phyloP scores from a whole-genome alignment of 495 filamentous ascomycete species.

The Penicillium angulare region DNA sequence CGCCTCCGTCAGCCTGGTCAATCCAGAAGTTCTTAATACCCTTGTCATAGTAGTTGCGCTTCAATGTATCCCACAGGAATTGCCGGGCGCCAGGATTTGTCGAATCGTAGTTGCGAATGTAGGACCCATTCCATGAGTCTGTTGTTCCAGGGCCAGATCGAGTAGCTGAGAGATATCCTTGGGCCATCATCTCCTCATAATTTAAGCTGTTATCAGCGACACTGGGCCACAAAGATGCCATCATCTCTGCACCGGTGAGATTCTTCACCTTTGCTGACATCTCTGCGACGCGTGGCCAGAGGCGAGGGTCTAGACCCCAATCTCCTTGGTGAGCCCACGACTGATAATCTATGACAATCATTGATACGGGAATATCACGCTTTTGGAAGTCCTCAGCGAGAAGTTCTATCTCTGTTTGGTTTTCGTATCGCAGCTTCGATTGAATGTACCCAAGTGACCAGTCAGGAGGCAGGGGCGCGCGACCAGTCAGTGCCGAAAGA shows the following conservation, averaged over 20 bases:
- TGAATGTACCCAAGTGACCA: constrained; percentile 33
- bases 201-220: constrained; percentile 29
- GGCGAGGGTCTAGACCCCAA: constrained; percentile 27
- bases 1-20: constrained; percentile 32
- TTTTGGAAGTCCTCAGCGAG: constrained; percentile 23
- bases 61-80: constrained; percentile 23
- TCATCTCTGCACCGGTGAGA: constrained; percentile 31
- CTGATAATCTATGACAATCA: constrained; percentile 36
- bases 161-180: constrained; percentile 28
- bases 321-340: constrained; percentile 36
- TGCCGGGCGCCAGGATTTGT: constrained; percentile 24
- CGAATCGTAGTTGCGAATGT: constrained; percentile 32
- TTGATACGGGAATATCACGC: constrained; percentile 23
- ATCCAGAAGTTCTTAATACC: constrained; percentile 34
- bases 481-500: constrained; percentile 25
- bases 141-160: constrained; percentile 28
- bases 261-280: constrained; percentile 27
- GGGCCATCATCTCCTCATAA: constrained; percentile 26
- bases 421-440: constrained; percentile 35
- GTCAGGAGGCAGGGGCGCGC: constrained; percentile 26
- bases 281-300: constrained; percentile 23
- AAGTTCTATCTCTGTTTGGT: constrained; percentile 23
- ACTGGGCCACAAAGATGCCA: constrained; percentile 35
- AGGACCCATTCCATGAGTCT: constrained; percentile 30
- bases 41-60: constrained; percentile 28